Conservation (phyloP, 352 stramenopile genomes). For the Phytopythium aichiense region DNA sequence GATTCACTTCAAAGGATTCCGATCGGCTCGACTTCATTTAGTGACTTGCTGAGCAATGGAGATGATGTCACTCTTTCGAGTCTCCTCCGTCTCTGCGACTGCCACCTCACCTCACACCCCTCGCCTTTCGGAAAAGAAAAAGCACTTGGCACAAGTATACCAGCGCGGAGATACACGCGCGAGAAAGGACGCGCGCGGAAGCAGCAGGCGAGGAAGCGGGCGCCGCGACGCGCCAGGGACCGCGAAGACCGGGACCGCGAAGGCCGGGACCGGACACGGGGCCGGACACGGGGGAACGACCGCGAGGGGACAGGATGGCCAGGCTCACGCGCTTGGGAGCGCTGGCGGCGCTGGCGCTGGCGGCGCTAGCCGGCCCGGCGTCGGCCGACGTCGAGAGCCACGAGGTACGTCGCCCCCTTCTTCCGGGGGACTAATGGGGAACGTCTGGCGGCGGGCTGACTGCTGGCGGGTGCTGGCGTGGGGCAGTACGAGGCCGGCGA, state of each 20-base stretch:
- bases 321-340: not conserved
- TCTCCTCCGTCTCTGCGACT: not conserved
- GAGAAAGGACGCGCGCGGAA: not conserved
- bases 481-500: slow-evolving; percentile 66
- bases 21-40: not conserved
- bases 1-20: no score
- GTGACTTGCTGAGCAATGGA: not conserved
- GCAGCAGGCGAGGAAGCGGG: not conserved
- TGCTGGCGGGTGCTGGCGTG: not conserved
- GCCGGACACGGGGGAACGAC: not conserved
- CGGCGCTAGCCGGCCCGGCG: slow-evolving; percentile 10
- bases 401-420: slow-evolving; percentile 24
- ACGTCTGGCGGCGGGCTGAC: not conserved
- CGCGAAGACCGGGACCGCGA: not conserved
- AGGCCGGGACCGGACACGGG: not conserved
- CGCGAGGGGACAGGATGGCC: not conserved
- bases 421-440: not conserved
- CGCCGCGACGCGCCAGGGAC: not conserved
- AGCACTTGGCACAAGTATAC: not conserved
- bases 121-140: no score
- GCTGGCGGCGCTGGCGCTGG: slow-evolving; percentile 13
- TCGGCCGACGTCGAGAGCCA: slow-evolving; percentile 52
- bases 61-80: not conserved
- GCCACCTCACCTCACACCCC: not conserved
- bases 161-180: not conserved